These are phyloP conservation scores for Zymoseptoria tritici DNA, from an alignment of 2,329 filamentous ascomycete genomes.

Conservation along the genomic window DNA sequence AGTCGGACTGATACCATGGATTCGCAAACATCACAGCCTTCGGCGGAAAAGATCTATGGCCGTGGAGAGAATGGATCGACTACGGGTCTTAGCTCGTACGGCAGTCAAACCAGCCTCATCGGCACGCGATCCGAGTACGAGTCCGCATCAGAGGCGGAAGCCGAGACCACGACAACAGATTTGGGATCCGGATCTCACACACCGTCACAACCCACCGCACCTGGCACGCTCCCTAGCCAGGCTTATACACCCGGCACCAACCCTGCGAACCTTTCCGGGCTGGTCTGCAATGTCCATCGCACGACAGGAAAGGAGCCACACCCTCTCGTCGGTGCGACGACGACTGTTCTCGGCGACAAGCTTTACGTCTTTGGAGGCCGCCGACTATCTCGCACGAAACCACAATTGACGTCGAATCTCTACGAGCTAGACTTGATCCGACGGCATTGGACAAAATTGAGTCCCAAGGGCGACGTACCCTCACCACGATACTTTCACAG, in stretches of 20 bases:
- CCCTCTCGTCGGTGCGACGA: conserved; percentile 87
- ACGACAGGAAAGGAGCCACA: conserved; percentile 89
- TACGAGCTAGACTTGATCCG: conserved; percentile 89
- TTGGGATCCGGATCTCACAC: conserved; percentile 23
- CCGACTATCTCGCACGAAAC: conserved; percentile 73
- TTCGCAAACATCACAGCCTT: conserved; percentile 38
- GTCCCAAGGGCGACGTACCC: conserved; percentile 75
- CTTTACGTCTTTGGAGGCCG: conserved; percentile 94
- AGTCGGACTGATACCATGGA: conserved; percentile 43
- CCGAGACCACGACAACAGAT: conserved; percentile 18
- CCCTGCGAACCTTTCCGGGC: conserved; percentile 52
- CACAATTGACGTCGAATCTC: conserved; percentile 78
- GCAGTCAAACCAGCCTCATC: conserved; percentile 41
- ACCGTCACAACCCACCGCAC: conserved; percentile 19
- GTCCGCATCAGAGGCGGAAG: conserved; percentile 31
- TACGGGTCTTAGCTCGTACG: conserved; percentile 36
- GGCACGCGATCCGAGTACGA: conserved; percentile 37
- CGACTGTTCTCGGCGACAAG: conserved; percentile 89
- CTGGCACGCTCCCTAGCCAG: conserved; percentile 1
- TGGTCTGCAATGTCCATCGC: conserved; percentile 63
- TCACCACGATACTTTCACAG: conserved; percentile 95
- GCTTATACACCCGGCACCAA: conserved; percentile 1
- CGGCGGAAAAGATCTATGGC: conserved; percentile 35
- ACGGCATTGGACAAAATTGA: conserved; percentile 87
- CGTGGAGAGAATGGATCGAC: conserved; percentile 29